Evolutionary conservation across 2,329 filamentous ascomycete genomes (phyloP), one percentile per base, ranked within the genome.

Genomic region (Venturia oleaginea): DNA sequence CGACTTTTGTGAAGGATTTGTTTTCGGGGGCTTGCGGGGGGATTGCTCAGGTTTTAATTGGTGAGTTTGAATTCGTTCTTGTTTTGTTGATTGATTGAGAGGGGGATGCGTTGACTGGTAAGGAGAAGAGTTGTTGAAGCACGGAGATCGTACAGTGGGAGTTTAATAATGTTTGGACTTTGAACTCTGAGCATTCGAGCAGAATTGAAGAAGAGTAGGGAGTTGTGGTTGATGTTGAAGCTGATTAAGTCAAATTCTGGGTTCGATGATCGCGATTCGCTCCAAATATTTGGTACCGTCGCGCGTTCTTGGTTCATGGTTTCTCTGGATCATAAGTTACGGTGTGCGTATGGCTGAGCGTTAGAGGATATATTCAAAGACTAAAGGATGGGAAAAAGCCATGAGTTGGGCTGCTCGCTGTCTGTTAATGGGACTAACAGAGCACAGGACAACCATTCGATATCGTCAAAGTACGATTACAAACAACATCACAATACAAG

Each of bases 391-490:
- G 43, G 46, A 51, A 10, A 51, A 24, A 3, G 15, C 22, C 46
- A 15, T 4, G 10, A 13, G 4, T 57, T n/a, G 15, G 11, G 10
- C 27, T 60, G n/a, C 34, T 59, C 10, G 13, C 55, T 10, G 17
- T n/a, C 19, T 10, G 19, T 15, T 15, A 11, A 37, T 3, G 10
- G n/a, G 4, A n/a, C 59, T 60, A 42, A 60, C 40, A 42, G 11
- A 42, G 43, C n/a, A 6, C 69, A 86, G 84, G 85, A 68, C 86
- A 88, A 76, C 86, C 85, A 17, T 88, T 88, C 70, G 85, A 97
- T 81, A 97, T 97, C 68, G 88, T 99, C 80, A 99, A 99, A 80
- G 94, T 99, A 71, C 90, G 94, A 64, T 84, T 99, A 60, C 94
- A 99, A 77, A 99, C 94, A 19, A 89, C 89, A 63, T 86, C 83